Base-by-base conservation (phyloP, 1,139 yeast genomes). In the Lodderomyces jiufengensis region DNA sequence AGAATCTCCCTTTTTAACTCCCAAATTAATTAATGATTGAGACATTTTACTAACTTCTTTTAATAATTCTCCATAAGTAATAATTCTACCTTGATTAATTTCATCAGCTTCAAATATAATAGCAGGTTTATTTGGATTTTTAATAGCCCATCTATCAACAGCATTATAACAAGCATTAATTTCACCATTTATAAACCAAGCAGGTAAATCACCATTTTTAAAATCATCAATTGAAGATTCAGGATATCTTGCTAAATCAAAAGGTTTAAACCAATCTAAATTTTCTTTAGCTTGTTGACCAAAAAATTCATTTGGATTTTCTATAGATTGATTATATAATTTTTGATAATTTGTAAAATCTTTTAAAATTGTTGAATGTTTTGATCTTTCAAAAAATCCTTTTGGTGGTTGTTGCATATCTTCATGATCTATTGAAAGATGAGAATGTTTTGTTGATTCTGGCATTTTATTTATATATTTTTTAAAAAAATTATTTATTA, bases 21-120 rank as follows among this genome's bases (percentile, higher is more conserved):
- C 90, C 53, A 79, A 61, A 47, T 67, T 68, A 45, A 68, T 70
- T 61, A 80, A 73, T 41, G 82, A 78, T 50, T 80, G 87, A 7
- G 88, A 84, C 52, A 83, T 73, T 52, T 77, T 77, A 37, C 78
- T 77, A 36, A 84, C 87, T 37, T 84, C 71, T 53, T 77, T 76
- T 48, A 84, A 69, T 51, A 84, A 68, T 60, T 84, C 84, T 31
- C 83, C 84, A 56, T 81, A 84, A 26, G 88, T 75, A 48, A 84
- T 68, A 29, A 66, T 68, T 52, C 76, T 63, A 9, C 87, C 86
- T 46, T 77, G 68, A 44, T 74, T 71, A 27, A 80, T 80, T 57
- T 83, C 92, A 55, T 84, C 95, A 32, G 84, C 86, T 61, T 84
- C 95, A 56, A 81, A 84, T 43, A 83, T 70, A 43, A 84, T 76